A percentile compares a stretch with the other conserved stretches of the same genome.
Evolutionary conservation across 2,329 filamentous ascomycete genomes (phyloP).

Genomic region (Orbilia ellipsospora): DNA sequence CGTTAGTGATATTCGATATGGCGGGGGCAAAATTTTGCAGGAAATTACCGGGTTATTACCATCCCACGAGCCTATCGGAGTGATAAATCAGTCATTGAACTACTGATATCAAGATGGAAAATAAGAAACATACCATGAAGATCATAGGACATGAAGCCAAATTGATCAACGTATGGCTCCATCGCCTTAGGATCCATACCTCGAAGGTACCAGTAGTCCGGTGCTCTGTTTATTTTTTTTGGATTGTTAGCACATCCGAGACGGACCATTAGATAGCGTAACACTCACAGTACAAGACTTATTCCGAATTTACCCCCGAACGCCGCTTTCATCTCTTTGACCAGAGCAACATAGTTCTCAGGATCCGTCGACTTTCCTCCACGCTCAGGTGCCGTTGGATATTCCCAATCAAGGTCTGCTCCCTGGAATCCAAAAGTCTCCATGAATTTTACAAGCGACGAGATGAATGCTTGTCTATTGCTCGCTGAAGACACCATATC

Average conservation of each 20-base stretch:
- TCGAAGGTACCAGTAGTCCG: slow-evolving; percentile 59
- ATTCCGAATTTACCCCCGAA: slow-evolving; percentile 61
- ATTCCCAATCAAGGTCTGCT: slow-evolving; percentile 66
- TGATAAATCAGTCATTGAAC: too few species aligned
- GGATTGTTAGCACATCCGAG: too few species aligned
- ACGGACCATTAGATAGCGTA: too few species aligned
- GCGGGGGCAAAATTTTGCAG: too few species aligned
- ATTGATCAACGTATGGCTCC: slow-evolving; percentile 59
- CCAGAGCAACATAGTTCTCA: slow-evolving; percentile 60
- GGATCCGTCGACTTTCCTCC: slow-evolving; percentile 62
- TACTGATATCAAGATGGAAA: background rate
- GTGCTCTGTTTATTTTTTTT: background rate
- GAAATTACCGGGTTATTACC: background rate
- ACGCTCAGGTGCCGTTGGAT: slow-evolving; percentile 62
- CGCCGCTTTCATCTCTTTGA: slow-evolving; percentile 59
- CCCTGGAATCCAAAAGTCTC: slow-evolving; percentile 64
- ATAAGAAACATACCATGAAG: slow-evolving; percentile 55
- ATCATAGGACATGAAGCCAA: slow-evolving; percentile 60
- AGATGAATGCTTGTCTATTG: slow-evolving; percentile 62
- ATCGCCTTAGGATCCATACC: slow-evolving; percentile 59
- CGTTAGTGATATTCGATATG: too few species aligned
- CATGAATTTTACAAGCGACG: slow-evolving; percentile 63
- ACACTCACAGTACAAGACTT: slow-evolving; percentile 33
- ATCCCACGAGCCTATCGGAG: background rate
- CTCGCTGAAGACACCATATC: slow-evolving; percentile 60